phyloP scores from a whole-genome alignment of 345 rosid genomes.

The Euphorbia peplus region DNA sequence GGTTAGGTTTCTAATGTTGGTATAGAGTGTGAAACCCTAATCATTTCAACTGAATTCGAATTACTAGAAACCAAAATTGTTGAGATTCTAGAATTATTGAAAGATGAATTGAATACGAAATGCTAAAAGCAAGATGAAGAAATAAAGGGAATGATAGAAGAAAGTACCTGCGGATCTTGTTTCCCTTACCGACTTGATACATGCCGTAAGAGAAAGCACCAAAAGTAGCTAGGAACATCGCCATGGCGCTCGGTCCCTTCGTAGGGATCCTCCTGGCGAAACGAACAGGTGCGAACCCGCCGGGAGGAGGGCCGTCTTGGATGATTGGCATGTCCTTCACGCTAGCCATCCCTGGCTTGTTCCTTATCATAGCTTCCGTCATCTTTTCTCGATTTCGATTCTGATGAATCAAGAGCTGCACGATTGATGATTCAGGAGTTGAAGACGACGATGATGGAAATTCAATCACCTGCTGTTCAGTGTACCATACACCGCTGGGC shows the following conservation, averaged over 20 bases:
- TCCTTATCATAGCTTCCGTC: constrained; percentile 96
- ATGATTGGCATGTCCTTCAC: constrained; percentile 95
- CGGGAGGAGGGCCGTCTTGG: constrained; percentile 99
- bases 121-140: not conserved
- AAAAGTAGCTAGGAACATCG: constrained; percentile 73
- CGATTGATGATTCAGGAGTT: not conserved
- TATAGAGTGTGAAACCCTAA: not conserved
- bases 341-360: constrained; percentile 98
- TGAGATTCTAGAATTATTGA: not conserved
- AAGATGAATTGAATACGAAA: constrained; percentile 8
- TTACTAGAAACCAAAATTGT: not conserved
- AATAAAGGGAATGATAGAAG: not conserved
- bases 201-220: constrained; percentile 95
- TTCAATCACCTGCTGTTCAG: too few species aligned
- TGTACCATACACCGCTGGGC: too few species aligned
- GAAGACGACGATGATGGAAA: not conserved
- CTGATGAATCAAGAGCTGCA: not conserved
- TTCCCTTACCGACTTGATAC: constrained; percentile 97
- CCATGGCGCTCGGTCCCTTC: constrained; percentile 91
- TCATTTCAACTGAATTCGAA: not conserved
- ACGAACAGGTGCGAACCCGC: constrained; percentile 88
- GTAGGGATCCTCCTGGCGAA: constrained; percentile 94
- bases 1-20: too few species aligned
- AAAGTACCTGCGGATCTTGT: constrained; percentile 85
- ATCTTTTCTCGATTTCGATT: too few species aligned